Conservation (phyloP, 495 filamentous ascomycete genomes). For the Aspergillus leporis region DNA sequence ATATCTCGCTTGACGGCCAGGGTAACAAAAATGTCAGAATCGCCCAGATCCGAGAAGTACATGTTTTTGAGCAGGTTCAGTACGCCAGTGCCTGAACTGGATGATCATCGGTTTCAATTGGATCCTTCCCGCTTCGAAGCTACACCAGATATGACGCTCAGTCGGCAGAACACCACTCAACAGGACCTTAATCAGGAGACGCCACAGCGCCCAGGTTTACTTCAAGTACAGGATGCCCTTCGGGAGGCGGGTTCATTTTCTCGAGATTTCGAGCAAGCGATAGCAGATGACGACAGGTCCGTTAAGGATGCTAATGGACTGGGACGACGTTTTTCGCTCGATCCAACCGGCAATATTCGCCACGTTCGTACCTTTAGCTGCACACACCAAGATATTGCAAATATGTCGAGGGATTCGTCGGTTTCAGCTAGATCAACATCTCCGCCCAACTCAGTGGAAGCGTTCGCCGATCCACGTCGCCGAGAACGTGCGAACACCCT, state of each 20-base stretch:
- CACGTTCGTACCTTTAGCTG: slow-evolving; percentile 41
- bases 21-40: slow-evolving; percentile 57
- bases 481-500: slow-evolving; percentile 67
- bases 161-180: slow-evolving; percentile 40
- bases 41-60: slow-evolving; percentile 60
- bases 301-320: slow-evolving; percentile 42
- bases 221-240: slow-evolving; percentile 50
- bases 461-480: slow-evolving; percentile 78
- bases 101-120: slow-evolving; percentile 87
- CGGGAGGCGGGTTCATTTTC: slow-evolving; percentile 51
- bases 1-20: background rate
- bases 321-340: slow-evolving; percentile 41
- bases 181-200: slow-evolving; percentile 28
- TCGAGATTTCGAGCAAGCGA: slow-evolving; percentile 77
- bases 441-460: slow-evolving; percentile 95
- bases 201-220: slow-evolving; percentile 46
- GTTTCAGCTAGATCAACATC: slow-evolving; percentile 70
- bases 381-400: slow-evolving; percentile 44
- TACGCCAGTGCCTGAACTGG: slow-evolving; percentile 83
- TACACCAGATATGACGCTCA: slow-evolving; percentile 34
- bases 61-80: slow-evolving; percentile 60
- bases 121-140: slow-evolving; percentile 61
- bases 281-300: slow-evolving; percentile 74
- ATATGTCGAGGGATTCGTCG: slow-evolving; percentile 53
- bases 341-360: slow-evolving; percentile 38